Evolutionary conservation across 192 early-diverging fungal species (phyloP).

Genomic region (Allomyces javanicus): DNA sequence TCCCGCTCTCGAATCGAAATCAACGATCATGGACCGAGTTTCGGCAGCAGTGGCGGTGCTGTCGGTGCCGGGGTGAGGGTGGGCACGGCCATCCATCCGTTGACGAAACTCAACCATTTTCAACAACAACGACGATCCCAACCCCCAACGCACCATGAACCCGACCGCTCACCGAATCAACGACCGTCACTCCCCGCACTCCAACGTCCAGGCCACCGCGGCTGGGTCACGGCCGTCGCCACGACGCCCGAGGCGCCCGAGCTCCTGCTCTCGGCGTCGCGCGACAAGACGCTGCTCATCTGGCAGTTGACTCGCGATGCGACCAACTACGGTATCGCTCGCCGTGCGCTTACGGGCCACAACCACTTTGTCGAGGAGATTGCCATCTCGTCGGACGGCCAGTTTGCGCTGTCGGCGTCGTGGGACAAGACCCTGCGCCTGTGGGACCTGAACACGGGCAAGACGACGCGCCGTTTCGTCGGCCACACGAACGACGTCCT

Average conservation of each 20-base stretch:
- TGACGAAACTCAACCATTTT: too few relatives aligned
- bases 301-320: conserved; percentile 92
- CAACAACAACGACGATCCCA: too few relatives aligned
- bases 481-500: conserved; percentile 95
- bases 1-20: not conserved
- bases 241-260: conserved; percentile 90
- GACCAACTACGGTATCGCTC: conserved; percentile 74
- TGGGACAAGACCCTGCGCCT: conserved; percentile 99
- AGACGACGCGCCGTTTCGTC: conserved; percentile 89
- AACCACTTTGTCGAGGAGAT: conserved; percentile 99
- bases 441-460: conserved; percentile 92
- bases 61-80: too few relatives aligned
- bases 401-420: conserved; percentile 93
- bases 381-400: conserved; percentile 95
- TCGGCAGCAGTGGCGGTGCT: too few relatives aligned
- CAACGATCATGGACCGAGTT: not conserved
- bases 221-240: conserved; percentile 92
- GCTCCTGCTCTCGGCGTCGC: conserved; percentile 90
- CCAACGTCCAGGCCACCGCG: conserved; percentile 42
- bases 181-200: too few relatives aligned
- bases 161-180: too few relatives aligned
- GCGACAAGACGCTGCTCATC: conserved; percentile 98
- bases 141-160: too few relatives aligned
- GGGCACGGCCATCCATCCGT: too few relatives aligned
- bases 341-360: conserved; percentile 84